These are phyloP conservation scores for Metschnikowia similis DNA, from an alignment of 805 yeast genomes.

Conservation along the genomic window DNA sequence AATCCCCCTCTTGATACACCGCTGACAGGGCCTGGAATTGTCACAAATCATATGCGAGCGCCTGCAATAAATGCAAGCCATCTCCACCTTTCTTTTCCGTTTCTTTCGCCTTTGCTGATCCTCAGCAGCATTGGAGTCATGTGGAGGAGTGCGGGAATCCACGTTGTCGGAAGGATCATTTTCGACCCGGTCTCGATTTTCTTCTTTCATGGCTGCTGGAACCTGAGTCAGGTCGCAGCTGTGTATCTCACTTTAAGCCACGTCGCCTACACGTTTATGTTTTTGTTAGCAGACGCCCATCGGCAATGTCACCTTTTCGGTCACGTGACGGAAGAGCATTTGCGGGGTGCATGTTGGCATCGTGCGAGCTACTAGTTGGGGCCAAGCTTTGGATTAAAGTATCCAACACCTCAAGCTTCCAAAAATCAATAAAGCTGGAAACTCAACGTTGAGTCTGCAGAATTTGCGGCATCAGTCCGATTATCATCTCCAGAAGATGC, in stretches of 20 bases:
- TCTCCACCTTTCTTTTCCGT: conserved; percentile 50
- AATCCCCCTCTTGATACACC: conserved; percentile 83
- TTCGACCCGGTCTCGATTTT: background rate
- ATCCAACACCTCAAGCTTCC: too few relatives aligned
- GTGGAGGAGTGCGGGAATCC: background rate
- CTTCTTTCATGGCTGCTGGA: background rate
- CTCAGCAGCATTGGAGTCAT: background rate
- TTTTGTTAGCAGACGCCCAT: background rate
- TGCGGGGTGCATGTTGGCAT: background rate
- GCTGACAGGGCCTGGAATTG: conserved; percentile 65
- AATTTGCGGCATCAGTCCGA: background rate
- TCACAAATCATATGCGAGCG: conserved; percentile 95
- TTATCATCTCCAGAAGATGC: background rate
- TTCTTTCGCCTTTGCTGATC: conserved; percentile 1
- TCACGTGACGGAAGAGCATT: background rate
- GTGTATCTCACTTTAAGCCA: background rate
- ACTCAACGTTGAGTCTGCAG: background rate
- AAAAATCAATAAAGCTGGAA: background rate
- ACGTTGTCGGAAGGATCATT: background rate
- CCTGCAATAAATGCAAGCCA: conserved; percentile 88
- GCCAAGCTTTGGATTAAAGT: background rate
- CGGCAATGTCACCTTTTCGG: conserved; percentile 1
- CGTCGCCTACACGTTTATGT: background rate
- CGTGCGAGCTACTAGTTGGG: background rate
- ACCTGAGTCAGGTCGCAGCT: background rate